These are phyloP conservation scores for Lasiosphaeriaceae sp. DNA, from an alignment of 495 filamentous ascomycete genomes.

Conservation along the genomic window DNA sequence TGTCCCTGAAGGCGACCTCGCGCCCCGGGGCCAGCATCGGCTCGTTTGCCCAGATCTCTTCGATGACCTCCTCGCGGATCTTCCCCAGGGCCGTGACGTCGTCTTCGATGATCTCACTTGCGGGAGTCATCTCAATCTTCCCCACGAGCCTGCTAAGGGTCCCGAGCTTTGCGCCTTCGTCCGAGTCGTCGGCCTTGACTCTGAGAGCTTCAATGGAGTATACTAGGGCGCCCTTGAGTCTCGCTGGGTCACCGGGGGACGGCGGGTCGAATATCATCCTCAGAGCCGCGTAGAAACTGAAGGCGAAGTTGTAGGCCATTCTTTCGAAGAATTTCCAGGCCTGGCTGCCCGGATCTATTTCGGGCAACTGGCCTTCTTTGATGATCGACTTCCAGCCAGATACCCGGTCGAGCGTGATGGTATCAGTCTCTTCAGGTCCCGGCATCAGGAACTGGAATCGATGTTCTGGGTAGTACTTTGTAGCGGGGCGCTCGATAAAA, in stretches of 20 bases:
- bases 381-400: constrained; percentile 8
- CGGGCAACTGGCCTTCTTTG: neutral
- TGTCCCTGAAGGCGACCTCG: neutral
- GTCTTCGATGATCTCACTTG: too few species aligned
- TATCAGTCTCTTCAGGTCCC: neutral
- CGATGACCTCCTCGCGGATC: constrained; percentile 19
- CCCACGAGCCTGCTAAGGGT: too few species aligned
- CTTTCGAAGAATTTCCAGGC: constrained; percentile 21
- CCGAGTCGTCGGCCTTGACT: too few species aligned
- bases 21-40: constrained; percentile 23
- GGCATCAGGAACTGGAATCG: constrained; percentile 17
- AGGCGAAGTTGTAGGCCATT: constrained; percentile 23
- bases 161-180: too few species aligned
- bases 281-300: constrained; percentile 17
- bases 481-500: constrained; percentile 15
- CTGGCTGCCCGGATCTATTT: neutral
- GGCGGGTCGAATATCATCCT: neutral
- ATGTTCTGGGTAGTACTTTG: constrained; percentile 23
- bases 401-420: too few species aligned
- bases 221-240: too few species aligned
- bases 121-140: too few species aligned
- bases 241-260: neutral
- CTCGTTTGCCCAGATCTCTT: constrained; percentile 22
- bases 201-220: too few species aligned
- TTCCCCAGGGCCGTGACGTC: constrained; percentile 6